phyloP scores from a whole-genome alignment of 169 alveolate species.

The Plasmodium cynomolgi region DNA sequence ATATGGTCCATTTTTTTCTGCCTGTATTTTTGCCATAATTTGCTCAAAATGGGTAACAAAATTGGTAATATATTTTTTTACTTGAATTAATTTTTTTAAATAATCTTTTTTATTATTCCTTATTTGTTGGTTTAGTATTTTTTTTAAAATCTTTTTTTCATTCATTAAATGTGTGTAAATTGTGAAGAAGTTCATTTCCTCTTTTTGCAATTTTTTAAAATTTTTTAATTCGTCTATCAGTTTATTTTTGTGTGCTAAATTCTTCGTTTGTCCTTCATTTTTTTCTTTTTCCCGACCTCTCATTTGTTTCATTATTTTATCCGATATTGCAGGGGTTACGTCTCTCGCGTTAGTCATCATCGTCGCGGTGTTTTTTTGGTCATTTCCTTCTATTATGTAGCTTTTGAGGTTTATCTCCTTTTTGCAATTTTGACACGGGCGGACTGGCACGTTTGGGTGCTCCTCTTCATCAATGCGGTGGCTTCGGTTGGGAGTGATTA shows the following conservation, averaged over 20 bases:
- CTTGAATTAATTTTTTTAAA: constrained; percentile 26
- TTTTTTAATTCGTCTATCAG: neutral
- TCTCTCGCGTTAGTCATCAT: neutral
- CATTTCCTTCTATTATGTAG: neutral
- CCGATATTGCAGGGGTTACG: neutral
- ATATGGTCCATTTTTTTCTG: neutral
- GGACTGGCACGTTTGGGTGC: neutral
- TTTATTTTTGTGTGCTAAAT: constrained; percentile 23
- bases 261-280: neutral
- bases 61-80: constrained; percentile 25
- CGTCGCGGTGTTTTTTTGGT: neutral
- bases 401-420: neutral
- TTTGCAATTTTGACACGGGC: neutral
- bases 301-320: neutral
- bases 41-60: constrained; percentile 36
- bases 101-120: constrained; percentile 5
- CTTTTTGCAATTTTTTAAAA: neutral
- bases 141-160: constrained; percentile 31
- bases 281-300: neutral
- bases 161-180: constrained; percentile 8
- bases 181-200: constrained; percentile 7
- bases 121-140: constrained; percentile 3
- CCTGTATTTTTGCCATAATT: constrained; percentile 26
- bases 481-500: neutral
- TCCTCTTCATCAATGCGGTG: neutral